Conservation (phyloP, 192 early-diverging fungal species). For the Mortierella hygrophila region DNA sequence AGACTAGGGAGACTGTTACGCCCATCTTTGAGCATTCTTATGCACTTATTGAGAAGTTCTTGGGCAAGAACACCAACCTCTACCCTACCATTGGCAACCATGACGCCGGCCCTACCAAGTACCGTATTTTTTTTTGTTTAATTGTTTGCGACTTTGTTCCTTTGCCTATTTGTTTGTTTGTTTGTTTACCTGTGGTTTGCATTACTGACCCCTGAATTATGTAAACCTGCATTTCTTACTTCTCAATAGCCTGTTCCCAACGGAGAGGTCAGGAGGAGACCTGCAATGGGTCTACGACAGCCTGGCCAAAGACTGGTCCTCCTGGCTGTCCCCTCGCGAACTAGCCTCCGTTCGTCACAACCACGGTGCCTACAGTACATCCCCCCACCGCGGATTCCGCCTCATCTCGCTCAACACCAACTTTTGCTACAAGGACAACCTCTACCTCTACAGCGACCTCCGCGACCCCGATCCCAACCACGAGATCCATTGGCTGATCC, state of each 20-base stretch:
- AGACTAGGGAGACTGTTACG: constrained; percentile 42
- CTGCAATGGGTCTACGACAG: constrained; percentile 59
- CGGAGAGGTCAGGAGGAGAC: constrained; percentile 16
- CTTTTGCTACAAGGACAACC: constrained; percentile 66
- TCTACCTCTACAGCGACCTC: constrained; percentile 59
- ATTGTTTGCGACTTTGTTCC: background rate
- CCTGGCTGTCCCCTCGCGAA: constrained; percentile 50
- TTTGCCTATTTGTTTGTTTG: background rate
- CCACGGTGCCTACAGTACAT: constrained; percentile 55
- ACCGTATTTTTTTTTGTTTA: background rate
- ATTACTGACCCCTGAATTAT: background rate
- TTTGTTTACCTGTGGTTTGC: background rate
- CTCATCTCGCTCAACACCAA: constrained; percentile 66
- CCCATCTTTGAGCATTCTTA: constrained; percentile 50
- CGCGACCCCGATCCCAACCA: constrained; percentile 58
- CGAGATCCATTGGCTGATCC: constrained; percentile 60
- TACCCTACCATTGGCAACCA: constrained; percentile 71
- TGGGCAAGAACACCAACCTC: background rate
- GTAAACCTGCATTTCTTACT: background rate
- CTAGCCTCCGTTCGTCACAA: constrained; percentile 33
- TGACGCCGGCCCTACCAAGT: constrained; percentile 61
- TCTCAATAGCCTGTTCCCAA: constrained; percentile 18
- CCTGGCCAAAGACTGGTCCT: constrained; percentile 51
- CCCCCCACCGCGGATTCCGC: constrained; percentile 54
- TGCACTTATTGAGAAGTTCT: constrained; percentile 34